phyloP scores from a whole-genome alignment of 495 filamentous ascomycete species.

The Penicillium psychrofluorescens region DNA sequence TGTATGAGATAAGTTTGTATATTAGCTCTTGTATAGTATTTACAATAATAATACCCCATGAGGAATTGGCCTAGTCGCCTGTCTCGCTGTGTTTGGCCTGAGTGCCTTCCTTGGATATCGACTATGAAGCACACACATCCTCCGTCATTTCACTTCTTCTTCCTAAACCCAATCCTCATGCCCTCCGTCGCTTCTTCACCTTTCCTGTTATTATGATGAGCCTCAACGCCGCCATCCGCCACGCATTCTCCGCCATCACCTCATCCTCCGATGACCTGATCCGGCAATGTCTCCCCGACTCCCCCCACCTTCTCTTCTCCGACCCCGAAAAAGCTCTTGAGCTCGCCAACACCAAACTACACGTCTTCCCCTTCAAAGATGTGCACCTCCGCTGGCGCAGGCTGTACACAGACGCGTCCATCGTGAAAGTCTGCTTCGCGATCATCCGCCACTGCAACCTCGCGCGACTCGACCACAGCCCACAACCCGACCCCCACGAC shows the following conservation, averaged over 20 bases:
- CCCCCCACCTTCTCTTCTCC: conserved; percentile 20
- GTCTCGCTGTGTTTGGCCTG: no score
- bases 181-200: no score
- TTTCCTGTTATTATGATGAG: conserved; percentile 2
- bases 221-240: conserved; percentile 12
- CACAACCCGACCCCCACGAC: conserved; percentile 1
- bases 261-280: conserved; percentile 35
- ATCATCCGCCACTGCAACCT: conserved; percentile 19
- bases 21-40: conserved; percentile 10
- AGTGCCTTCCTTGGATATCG: no score
- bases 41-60: no score
- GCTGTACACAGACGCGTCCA: conserved; percentile 70
- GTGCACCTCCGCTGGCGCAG: conserved; percentile 69
- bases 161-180: no score
- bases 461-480: not conserved
- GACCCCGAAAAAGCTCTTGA: conserved; percentile 30
- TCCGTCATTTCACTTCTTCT: no score
- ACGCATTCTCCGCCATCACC: conserved; percentile 23
- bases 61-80: no score
- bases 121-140: no score
- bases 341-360: conserved; percentile 55
- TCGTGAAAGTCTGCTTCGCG: conserved; percentile 50
- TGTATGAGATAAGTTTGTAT: no score
- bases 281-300: conserved; percentile 24
- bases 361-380: conserved; percentile 67